These are phyloP conservation scores for Sporisorium scitamineum DNA, from an alignment of 1,284 basidiomycete species.

Conservation along the genomic window DNA sequence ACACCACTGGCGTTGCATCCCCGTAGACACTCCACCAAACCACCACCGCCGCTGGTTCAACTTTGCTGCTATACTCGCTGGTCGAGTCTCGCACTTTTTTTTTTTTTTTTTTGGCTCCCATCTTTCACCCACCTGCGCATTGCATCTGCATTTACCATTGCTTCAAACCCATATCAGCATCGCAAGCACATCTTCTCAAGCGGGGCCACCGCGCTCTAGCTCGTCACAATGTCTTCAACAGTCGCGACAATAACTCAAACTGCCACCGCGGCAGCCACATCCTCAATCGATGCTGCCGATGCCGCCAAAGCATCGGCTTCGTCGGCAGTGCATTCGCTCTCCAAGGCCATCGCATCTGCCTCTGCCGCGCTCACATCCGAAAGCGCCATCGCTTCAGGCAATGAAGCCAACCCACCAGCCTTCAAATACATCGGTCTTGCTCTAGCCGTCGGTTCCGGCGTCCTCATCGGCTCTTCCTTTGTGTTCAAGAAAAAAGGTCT, in stretches of 20 bases:
- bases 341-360: conserved; percentile 57
- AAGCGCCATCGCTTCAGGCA: conserved; percentile 47
- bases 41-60: neutral
- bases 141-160: neutral
- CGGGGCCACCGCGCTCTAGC: conserved; percentile 8
- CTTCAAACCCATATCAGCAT: neutral
- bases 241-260: conserved; percentile 32
- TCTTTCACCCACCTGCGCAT: neutral
- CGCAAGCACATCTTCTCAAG: neutral
- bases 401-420: conserved; percentile 55
- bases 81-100: conserved; percentile 3
- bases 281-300: conserved; percentile 28
- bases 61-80: conserved; percentile 15
- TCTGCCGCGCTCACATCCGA: conserved; percentile 59
- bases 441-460: conserved; percentile 83
- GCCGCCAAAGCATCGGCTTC: conserved; percentile 52
- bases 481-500: conserved; percentile 85
- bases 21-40: neutral
- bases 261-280: conserved; percentile 20
- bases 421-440: conserved; percentile 76
- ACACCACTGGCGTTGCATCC: neutral
- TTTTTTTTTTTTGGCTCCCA: neutral
- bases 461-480: conserved; percentile 92
- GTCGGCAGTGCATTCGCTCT: conserved; percentile 51
- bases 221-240: conserved; percentile 31